These are phyloP conservation scores for Thraustochytrium sp. DNA, from an alignment of 352 stramenopile species.

Conservation along the genomic window DNA sequence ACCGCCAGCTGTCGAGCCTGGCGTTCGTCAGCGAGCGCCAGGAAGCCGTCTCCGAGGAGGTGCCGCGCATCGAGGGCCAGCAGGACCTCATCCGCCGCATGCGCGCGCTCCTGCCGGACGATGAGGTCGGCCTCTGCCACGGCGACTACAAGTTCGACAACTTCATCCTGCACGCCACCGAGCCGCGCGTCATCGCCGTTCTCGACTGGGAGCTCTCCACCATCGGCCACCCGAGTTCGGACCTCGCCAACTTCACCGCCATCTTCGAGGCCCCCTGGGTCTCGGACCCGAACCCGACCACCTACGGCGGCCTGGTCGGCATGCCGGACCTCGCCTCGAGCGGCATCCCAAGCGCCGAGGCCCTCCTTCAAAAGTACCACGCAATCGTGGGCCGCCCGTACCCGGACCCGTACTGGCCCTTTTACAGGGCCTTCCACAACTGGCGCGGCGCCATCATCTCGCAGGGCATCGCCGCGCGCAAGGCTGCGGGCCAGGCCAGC, in stretches of 20 bases:
- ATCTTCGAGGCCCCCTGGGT: slow-evolving; percentile 50
- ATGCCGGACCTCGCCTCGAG: neutral
- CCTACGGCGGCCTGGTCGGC: slow-evolving; percentile 4
- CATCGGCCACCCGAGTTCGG: slow-evolving; percentile 65
- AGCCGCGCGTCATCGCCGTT: slow-evolving; percentile 64
- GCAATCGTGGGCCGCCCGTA: slow-evolving; percentile 29
- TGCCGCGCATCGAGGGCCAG: neutral
- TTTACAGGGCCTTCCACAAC: slow-evolving; percentile 72
- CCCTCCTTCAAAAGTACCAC: slow-evolving; percentile 59
- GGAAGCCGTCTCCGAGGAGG: slow-evolving; percentile 24
- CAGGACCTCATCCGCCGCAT: neutral
- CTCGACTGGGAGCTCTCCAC: slow-evolving; percentile 77
- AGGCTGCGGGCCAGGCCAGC: slow-evolving; percentile 57
- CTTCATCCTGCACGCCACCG: slow-evolving; percentile 66
- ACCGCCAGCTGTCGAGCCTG: slow-evolving; percentile 33
- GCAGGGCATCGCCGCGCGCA: slow-evolving; percentile 66
- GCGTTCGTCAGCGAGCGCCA: slow-evolving; percentile 28
- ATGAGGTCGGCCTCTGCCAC: slow-evolving; percentile 57
- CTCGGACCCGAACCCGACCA: neutral
- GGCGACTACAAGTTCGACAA: slow-evolving; percentile 80
- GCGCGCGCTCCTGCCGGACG: neutral
- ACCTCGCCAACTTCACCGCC: slow-evolving; percentile 70
- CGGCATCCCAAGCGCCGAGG: slow-evolving; percentile 56
- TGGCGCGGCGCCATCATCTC: slow-evolving; percentile 78
- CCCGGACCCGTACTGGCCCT: slow-evolving; percentile 49